Percentiles rank a stretch among this genome's conserved stretches.
Evolutionary conservation across 2,329 filamentous ascomycete species (phyloP).

Genomic region (Penicillium sp.): DNA sequence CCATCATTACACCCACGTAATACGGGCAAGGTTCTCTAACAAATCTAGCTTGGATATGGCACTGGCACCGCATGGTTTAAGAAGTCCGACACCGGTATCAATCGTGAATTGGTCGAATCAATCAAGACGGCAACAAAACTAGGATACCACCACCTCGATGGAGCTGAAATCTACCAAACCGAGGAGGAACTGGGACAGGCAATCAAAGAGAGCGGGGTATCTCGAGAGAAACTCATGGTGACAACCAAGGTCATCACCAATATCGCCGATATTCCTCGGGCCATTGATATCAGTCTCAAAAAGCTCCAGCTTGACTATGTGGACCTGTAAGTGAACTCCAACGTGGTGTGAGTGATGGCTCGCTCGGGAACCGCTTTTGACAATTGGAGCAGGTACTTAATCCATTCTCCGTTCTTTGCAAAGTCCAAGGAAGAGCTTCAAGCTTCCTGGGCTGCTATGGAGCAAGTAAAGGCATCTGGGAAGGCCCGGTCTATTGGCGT

Average conservation of each 20-base stretch:
- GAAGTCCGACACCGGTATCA: constrained; percentile 47
- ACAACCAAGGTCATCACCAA: constrained; percentile 59
- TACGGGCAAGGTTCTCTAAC: constrained; percentile 2
- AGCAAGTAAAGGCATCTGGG: constrained; percentile 56
- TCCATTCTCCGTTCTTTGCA: constrained; percentile 61
- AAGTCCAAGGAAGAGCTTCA: constrained; percentile 57
- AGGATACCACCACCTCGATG: constrained; percentile 64
- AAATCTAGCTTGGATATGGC: constrained; percentile 57
- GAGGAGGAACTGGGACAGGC: constrained; percentile 51
- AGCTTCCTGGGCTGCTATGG: constrained; percentile 60
- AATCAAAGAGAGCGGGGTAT: constrained; percentile 48
- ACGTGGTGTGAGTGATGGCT: neutral
- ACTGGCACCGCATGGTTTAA: constrained; percentile 67
- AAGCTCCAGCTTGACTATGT: constrained; percentile 63
- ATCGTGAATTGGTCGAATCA: constrained; percentile 55
- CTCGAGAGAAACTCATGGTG: constrained; percentile 51
- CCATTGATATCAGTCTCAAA: constrained; percentile 57
- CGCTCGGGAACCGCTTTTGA: neutral
- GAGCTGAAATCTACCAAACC: constrained; percentile 58
- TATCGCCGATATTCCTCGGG: constrained; percentile 56
- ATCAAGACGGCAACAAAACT: constrained; percentile 59
- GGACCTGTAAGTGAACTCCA: constrained; percentile 53
- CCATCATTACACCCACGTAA: neutral
- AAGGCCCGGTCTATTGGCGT: constrained; percentile 63
- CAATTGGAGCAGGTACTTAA: constrained; percentile 52